Conservation (phyloP, 371 early-diverging fungal genomes). For the Quaeritorhiza haematococci region DNA sequence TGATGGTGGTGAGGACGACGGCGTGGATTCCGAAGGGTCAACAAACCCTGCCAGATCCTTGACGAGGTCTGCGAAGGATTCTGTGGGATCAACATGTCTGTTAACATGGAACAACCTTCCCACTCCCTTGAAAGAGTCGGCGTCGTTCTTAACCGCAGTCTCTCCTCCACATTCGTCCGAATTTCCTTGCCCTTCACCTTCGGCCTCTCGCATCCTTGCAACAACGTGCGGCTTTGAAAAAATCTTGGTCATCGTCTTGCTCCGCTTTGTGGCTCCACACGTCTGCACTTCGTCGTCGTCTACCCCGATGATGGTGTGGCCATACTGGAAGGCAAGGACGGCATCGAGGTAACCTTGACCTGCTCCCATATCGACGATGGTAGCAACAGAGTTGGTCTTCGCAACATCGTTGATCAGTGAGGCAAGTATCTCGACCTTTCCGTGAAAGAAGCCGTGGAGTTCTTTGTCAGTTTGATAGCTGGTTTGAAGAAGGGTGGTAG, state of each 20-base stretch:
- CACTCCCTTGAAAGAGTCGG: background rate
- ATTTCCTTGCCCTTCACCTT: no score
- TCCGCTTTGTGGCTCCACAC: conserved; percentile 67
- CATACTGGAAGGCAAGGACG: conserved; percentile 63
- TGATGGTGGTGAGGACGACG: no score
- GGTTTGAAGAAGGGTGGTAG: no score
- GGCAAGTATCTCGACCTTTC: no score
- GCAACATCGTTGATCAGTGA: conserved; percentile 26
- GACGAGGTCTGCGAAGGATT: conserved; percentile 21
- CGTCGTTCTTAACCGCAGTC: no score
- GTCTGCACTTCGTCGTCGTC: conserved; percentile 75
- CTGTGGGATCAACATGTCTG: conserved; percentile 25
- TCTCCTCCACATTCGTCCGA: no score
- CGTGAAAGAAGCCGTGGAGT: no score
- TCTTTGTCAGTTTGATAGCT: no score
- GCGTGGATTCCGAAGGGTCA: no score
- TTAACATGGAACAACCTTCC: conserved; percentile 29
- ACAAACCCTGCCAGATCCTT: conserved; percentile 10
- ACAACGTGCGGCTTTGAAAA: conserved; percentile 5
- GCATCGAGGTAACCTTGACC: conserved; percentile 75
- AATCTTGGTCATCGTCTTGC: conserved; percentile 46
- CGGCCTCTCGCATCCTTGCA: no score
- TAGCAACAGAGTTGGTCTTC: background rate
- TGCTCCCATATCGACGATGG: conserved; percentile 36
- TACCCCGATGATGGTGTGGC: conserved; percentile 70